These are phyloP conservation scores for Helicostylum pulchrum DNA, from an alignment of 192 early-diverging fungal species.

Conservation along the genomic window DNA sequence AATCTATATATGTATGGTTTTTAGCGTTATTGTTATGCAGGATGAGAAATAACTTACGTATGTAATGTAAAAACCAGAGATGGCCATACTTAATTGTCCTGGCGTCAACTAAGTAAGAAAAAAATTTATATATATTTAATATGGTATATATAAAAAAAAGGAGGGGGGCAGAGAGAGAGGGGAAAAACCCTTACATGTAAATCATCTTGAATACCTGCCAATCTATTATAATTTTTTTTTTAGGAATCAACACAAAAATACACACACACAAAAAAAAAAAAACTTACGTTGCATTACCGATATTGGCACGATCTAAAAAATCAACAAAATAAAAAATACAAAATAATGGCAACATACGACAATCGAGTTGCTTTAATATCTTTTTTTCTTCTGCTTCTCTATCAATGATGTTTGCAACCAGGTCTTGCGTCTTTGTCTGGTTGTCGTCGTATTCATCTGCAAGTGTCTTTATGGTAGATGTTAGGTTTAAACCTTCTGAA, in stretches of 20 bases:
- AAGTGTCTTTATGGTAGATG: no score
- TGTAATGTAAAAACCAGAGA: conserved; percentile 17
- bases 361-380: conserved; percentile 52
- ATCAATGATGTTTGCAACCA: neutral
- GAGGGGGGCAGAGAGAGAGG: neutral
- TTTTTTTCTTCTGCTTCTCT: conserved; percentile 27
- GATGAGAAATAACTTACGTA: conserved; percentile 7
- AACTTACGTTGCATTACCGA: conserved; percentile 64
- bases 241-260: no score
- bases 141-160: conserved; percentile 3
- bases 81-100: conserved; percentile 10
- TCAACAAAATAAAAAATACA: conserved; percentile 61
- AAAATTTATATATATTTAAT: neutral
- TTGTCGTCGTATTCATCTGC: neutral
- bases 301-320: conserved; percentile 65
- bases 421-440: neutral
- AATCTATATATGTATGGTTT: conserved; percentile 53
- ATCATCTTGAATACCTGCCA: conserved; percentile 35
- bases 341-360: conserved; percentile 57
- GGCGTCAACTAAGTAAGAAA: conserved; percentile 21
- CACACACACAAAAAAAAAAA: neutral
- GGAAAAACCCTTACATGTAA: conserved; percentile 39
- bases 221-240: conserved; percentile 2
- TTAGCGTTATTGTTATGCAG: conserved; percentile 20
- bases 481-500: no score